Evolutionary conservation across 148 eudicot species (phyloP), one percentile per base, ranked within the genome.

Genomic region (Cornus florida): DNA sequence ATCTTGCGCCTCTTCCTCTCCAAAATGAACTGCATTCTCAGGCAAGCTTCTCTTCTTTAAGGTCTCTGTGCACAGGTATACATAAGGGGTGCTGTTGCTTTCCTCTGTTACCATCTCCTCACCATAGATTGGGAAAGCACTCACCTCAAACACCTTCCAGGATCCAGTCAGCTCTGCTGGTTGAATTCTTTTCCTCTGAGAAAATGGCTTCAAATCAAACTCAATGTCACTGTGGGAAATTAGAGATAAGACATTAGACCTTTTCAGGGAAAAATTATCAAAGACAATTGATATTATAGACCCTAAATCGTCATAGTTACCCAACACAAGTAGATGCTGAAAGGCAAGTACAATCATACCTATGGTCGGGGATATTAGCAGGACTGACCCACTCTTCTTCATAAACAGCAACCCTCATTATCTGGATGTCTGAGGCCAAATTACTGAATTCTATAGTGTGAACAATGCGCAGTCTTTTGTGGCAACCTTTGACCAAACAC

Each of bases 401-500:
- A 75, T 94, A 97, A 56, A 94, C 88, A 86, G 99, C 99, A 79
- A 94, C 91, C 84, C 99, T 87, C 83, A 97, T 80, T 71, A 92
- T 97, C 84, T 94, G 99, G 80, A 97, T 90, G 77, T 97, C 95
- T 24, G 94, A 85, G 41, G 97, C 98, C 43, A 94, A 97, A 79
- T 89, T 89, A 81, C 93, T 89, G 86, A 97, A 92, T 84, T 94
- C 99, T 83, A 97, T 90, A 68, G 98, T 94, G 84, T 97, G 99
- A 80, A 89, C 95, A 73, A 94, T 86, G n/a, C 99, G 99, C 79
- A 97, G 77, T 85, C 99, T 89, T 85, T 94, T 96, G 83, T 97
- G 99, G 84, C 98, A 97, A 81, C 99, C 99, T 87, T 97, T 97
- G 59, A 97, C 99, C 92, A 97, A 88, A 82, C 99, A 97, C 99